phyloP scores from a whole-genome alignment of 1,139 yeast genomes.

The Pneumocystis wakefieldiae region DNA sequence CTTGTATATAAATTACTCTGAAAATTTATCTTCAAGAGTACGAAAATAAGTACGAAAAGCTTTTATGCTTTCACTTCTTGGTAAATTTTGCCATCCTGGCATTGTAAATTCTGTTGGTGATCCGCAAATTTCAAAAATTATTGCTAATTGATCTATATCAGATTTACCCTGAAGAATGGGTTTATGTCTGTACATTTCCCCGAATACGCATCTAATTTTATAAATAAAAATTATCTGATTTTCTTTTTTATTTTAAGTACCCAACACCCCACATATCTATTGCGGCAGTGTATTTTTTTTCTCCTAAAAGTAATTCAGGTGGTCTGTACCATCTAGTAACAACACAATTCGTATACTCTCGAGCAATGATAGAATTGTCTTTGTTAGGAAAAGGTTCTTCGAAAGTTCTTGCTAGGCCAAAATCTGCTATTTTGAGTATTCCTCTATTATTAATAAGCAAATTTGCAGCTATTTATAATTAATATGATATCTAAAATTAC shows the following conservation, averaged over 20 bases:
- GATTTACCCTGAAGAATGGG: slow-evolving; percentile 79
- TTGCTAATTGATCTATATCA: slow-evolving; percentile 81
- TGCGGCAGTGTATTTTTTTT: slow-evolving; percentile 88
- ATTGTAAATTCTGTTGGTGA: slow-evolving; percentile 52
- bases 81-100: slow-evolving; percentile 52
- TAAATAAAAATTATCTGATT: background rate
- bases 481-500: background rate
- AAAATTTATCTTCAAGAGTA: slow-evolving; percentile 38
- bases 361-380: slow-evolving; percentile 42
- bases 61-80: slow-evolving; percentile 35
- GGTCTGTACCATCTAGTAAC: slow-evolving; percentile 98
- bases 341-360: slow-evolving; percentile 78
- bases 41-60: slow-evolving; percentile 33
- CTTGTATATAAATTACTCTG: slow-evolving; percentile 19
- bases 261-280: slow-evolving; percentile 93
- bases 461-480: slow-evolving; percentile 49
- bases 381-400: slow-evolving; percentile 57
- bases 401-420: slow-evolving; percentile 75
- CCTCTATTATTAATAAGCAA: slow-evolving; percentile 67
- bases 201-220: slow-evolving; percentile 52
- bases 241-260: background rate
- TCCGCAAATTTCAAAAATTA: slow-evolving; percentile 68
- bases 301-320: slow-evolving; percentile 80
- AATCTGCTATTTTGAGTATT: slow-evolving; percentile 74
- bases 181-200: slow-evolving; percentile 63